A percentile compares a stretch with the other conserved stretches of the same genome.
Evolutionary conservation across 306 rosid species (phyloP).

Genomic region (Medicago lupulina): DNA sequence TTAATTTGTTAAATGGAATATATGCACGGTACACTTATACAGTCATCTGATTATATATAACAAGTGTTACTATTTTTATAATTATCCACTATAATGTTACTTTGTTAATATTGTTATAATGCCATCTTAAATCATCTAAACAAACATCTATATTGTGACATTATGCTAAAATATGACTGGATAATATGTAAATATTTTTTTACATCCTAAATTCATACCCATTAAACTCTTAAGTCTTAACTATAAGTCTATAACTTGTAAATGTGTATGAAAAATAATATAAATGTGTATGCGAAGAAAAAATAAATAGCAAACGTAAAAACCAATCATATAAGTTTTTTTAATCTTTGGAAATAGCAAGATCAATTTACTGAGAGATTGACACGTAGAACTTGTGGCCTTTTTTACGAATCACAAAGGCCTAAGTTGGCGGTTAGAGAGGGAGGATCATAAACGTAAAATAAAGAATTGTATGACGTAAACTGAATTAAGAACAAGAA

Average conservation of each 20-base stretch:
- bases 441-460: neutral
- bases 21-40: neutral
- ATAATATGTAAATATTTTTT: too few species aligned
- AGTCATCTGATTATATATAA: neutral
- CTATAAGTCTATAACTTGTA: too few species aligned
- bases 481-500: neutral
- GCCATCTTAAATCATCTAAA: neutral
- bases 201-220: too few species aligned
- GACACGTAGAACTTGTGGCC: conserved; percentile 24
- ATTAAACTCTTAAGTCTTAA: too few species aligned
- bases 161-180: neutral
- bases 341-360: neutral
- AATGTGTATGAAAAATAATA: too few species aligned
- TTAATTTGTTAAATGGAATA: neutral
- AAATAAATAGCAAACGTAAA: too few species aligned
- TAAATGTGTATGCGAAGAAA: too few species aligned
- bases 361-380: neutral
- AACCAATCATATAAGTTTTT: too few species aligned
- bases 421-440: conserved; percentile 25
- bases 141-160: neutral
- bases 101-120: neutral
- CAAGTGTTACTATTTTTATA: neutral
- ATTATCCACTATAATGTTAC: neutral
- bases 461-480: neutral
- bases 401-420: conserved; percentile 26